phyloP scores from a whole-genome alignment of 176 grass and related monocot genomes.

The Saccharum officinarum region DNA sequence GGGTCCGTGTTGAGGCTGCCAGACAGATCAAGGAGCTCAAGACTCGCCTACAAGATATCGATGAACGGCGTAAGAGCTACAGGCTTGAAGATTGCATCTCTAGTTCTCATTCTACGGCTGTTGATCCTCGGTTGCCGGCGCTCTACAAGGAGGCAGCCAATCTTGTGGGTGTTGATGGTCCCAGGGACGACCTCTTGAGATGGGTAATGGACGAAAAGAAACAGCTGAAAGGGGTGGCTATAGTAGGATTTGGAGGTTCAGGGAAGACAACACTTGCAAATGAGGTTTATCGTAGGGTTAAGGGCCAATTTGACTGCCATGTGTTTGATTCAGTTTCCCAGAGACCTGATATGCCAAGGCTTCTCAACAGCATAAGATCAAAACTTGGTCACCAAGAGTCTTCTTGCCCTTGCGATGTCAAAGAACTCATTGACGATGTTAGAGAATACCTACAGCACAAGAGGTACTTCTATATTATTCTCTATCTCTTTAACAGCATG shows the following conservation, averaged over 20 bases:
- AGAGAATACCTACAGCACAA: slow-evolving; percentile 8
- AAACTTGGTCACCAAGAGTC: neutral
- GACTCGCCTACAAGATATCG: slow-evolving; percentile 1
- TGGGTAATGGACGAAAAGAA: slow-evolving; percentile 13
- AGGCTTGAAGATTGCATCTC: neutral
- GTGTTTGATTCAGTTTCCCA: slow-evolving; percentile 25
- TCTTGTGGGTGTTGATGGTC: slow-evolving; percentile 14
- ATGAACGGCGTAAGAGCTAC: slow-evolving; percentile 8
- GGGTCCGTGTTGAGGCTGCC: neutral
- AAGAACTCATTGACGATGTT: slow-evolving; percentile 20
- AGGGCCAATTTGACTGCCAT: slow-evolving; percentile 14
- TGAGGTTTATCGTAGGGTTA: slow-evolving; percentile 15
- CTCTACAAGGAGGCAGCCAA: neutral
- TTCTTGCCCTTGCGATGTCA: neutral
- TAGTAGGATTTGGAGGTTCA: slow-evolving; percentile 7
- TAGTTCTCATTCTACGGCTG: neutral
- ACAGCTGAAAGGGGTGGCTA: neutral
- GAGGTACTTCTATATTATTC: slow-evolving; percentile 1
- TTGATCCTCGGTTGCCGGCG: slow-evolving; percentile 1
- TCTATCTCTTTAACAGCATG: neutral
- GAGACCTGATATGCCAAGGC: neutral
- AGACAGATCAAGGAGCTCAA: slow-evolving; percentile 1
- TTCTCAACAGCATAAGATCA: neutral
- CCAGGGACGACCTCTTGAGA: neutral
- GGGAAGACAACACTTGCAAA: slow-evolving; percentile 31